Evolutionary conservation across 1,139 yeast genomes (phyloP), one percentile per base, ranked within the genome.

Genomic region (Yamadazyma jaroonii): DNA sequence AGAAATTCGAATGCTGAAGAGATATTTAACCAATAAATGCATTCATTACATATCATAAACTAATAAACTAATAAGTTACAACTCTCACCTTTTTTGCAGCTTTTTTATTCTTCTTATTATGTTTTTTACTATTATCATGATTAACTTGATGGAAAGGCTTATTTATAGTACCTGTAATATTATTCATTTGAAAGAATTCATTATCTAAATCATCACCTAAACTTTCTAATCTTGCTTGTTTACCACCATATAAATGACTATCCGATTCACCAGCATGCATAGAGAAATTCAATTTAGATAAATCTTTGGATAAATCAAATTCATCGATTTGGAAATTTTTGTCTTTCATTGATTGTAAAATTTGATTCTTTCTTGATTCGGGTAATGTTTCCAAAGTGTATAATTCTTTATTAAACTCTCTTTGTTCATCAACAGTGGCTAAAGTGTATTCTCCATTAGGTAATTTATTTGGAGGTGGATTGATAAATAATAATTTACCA

Each of bases 401-500:
- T 38, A 86, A 61, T 25, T 79, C 94, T 42, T 69, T 64, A 63
- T 94, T 94, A 67, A 89, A 92, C 32, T 71, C 76, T 39, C 73
- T 57, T 27, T 67, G 61, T 49, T 77, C 76, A 44, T 80, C 81
- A 29, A 69, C 47, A 9, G 61, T 45, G 9, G 69, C 59, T 31
- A 65, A 50, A 32, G 60, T 65, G 63, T 71, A 68, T 31, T 61
- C 56, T 15, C 59, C 65, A 14, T 52, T 53, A n/a, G 71, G 76
- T 13, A 64, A 69, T 33, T 51, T 40, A 34, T 46, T 47, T 37
- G 96, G 97, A 30, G 98, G 98, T 9, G 97, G 97, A 46, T 81
- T 83, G 29, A 88, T 84, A 54, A 77, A 90, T 36, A 88, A 69
- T 41, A 94, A 70, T 59, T 88, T 90, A 47, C 97, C 98, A 57